Percentiles rank a stretch among this genome's conserved stretches.
These are phyloP conservation scores for Gossypium laxum DNA, from an alignment of 441 rosid species.

Conservation along the genomic window DNA sequence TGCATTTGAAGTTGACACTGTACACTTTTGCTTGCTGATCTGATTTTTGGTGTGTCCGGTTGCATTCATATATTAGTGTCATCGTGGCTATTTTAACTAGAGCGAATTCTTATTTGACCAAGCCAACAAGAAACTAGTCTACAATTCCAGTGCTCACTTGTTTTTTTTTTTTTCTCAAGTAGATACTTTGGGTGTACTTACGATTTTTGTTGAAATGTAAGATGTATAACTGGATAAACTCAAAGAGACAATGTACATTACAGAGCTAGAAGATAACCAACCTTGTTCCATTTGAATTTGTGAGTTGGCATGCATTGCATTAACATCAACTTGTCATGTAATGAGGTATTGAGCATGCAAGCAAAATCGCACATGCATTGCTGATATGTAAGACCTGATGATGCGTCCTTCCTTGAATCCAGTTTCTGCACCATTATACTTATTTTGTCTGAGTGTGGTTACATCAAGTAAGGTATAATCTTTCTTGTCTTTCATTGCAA, in stretches of 20 bases:
- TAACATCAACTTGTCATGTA: not conserved
- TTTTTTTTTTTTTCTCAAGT: not conserved
- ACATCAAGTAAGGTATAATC: not conserved
- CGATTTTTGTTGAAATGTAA: not conserved
- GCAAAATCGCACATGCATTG: not conserved
- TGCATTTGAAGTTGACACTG: constrained; percentile 1
- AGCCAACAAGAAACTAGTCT: not conserved
- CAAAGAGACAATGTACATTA: not conserved
- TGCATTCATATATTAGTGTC: constrained; percentile 1
- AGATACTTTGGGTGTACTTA: not conserved
- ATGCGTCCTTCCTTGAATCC: not conserved
- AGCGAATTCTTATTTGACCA: not conserved
- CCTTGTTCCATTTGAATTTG: not conserved
- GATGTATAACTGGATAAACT: not conserved
- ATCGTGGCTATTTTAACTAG: not conserved
- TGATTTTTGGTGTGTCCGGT: not conserved
- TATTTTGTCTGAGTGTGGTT: not conserved
- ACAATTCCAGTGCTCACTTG: not conserved
- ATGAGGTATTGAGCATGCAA: not conserved
- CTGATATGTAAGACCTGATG: not conserved
- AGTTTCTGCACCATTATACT: not conserved
- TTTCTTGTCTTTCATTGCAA: not conserved
- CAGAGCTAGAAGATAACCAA: not conserved
- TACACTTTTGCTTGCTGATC: not conserved
- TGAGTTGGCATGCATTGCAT: not conserved